Conservation (phyloP, 1,284 basidiomycete genomes). For the Sporisorium sorghi region DNA sequence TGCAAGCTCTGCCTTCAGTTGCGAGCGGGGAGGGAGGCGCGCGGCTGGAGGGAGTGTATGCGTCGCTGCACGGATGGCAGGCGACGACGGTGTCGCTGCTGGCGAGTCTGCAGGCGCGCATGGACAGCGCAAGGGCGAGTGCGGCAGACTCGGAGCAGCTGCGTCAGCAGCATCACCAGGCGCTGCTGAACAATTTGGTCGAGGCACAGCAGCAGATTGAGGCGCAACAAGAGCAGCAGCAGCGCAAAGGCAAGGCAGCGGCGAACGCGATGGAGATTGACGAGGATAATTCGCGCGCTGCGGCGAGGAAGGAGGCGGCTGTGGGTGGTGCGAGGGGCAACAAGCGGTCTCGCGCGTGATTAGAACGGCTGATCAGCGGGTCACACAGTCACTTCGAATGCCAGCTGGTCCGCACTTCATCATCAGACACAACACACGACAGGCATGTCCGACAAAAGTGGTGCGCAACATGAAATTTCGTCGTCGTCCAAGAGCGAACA, state of each 20-base stretch:
- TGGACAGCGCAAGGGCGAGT: conserved; percentile 16
- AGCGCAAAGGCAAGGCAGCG: conserved; percentile 19
- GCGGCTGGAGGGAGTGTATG: conserved; percentile 14
- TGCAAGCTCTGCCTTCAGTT: conserved; percentile 2
- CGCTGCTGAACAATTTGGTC: conserved; percentile 25
- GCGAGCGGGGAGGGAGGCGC: not conserved
- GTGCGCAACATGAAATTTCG: not conserved
- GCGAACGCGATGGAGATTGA: conserved; percentile 47
- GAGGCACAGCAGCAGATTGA: conserved; percentile 16
- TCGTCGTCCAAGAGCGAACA: not conserved
- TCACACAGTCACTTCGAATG: not conserved
- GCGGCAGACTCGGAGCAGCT: conserved; percentile 13
- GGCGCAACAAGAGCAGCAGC: conserved; percentile 34
- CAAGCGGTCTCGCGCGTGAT: conserved; percentile 41
- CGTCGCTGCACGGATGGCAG: conserved; percentile 29
- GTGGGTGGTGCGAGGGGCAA: conserved; percentile 24
- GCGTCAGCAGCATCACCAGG: conserved; percentile 22
- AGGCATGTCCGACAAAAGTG: not conserved
- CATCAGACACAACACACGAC: not conserved
- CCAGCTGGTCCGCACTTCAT: not conserved
- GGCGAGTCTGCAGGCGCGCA: conserved; percentile 21
- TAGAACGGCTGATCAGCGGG: not conserved
- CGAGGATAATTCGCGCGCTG: conserved; percentile 13
- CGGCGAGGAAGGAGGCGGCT: conserved; percentile 26
- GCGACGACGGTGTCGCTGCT: conserved; percentile 23